These are phyloP conservation scores for Colletotrichum limetticola DNA, from an alignment of 2,329 filamentous ascomycete species.

Conservation along the genomic window DNA sequence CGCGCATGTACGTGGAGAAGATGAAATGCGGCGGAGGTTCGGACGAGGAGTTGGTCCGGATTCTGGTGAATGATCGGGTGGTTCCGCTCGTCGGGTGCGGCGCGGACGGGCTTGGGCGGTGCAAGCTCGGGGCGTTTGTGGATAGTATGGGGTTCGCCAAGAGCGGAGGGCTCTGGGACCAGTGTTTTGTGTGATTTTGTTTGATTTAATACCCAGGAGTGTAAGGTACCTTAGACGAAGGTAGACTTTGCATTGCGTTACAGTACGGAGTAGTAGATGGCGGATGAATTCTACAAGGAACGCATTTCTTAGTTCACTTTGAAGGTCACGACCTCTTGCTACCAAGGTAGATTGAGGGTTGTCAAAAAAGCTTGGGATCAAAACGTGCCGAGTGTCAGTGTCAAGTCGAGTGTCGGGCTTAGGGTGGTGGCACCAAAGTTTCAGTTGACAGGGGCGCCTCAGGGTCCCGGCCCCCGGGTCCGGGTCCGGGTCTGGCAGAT, in stretches of 20 bases:
- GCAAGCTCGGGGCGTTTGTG: slow-evolving; percentile 76
- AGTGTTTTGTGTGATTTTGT: slow-evolving; percentile 61
- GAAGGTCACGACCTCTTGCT: neutral
- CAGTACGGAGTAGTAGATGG: neutral
- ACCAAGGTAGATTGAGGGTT: no score
- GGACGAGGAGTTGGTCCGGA: slow-evolving; percentile 74
- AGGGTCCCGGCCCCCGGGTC: neutral
- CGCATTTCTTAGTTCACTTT: neutral
- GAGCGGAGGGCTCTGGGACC: slow-evolving; percentile 77
- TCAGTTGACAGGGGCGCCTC: slow-evolving; percentile 19
- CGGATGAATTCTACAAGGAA: no score
- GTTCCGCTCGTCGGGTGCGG: slow-evolving; percentile 77
- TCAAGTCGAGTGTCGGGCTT: slow-evolving; percentile 22
- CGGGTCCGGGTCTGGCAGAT: neutral
- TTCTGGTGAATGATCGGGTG: slow-evolving; percentile 87
- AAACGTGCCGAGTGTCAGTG: slow-evolving; percentile 8
- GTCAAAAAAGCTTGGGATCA: neutral
- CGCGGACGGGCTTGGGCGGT: slow-evolving; percentile 77
- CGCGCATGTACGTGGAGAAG: slow-evolving; percentile 88
- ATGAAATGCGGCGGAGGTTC: slow-evolving; percentile 68
- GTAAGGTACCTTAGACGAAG: neutral
- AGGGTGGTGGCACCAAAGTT: slow-evolving; percentile 22
- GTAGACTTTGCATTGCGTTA: neutral
- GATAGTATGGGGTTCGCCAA: slow-evolving; percentile 79
- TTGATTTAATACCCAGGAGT: neutral